These are phyloP conservation scores for Cladosporium sp. DNA, from an alignment of 2,329 filamentous ascomycete species.

Conservation along the genomic window DNA sequence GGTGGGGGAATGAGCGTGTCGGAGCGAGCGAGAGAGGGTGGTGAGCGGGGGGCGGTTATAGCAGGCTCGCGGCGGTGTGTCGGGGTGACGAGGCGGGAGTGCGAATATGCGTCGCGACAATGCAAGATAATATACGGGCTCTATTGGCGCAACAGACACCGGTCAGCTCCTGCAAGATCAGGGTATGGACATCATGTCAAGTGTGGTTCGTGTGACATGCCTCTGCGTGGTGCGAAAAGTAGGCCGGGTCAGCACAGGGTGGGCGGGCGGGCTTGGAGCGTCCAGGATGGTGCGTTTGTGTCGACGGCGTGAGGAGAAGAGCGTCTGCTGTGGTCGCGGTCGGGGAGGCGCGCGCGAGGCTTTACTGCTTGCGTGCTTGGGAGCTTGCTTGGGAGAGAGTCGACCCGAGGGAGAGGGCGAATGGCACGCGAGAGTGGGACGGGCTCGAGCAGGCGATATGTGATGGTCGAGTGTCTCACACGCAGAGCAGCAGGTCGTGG, in stretches of 20 bases:
- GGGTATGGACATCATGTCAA: slow-evolving; percentile 18
- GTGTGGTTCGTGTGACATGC: slow-evolving; percentile 19
- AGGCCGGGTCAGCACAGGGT: slow-evolving; percentile 15
- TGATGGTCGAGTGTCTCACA: not conserved
- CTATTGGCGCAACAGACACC: slow-evolving; percentile 16
- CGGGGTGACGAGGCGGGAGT: slow-evolving; percentile 4
- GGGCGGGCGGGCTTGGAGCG: not conserved
- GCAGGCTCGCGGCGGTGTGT: slow-evolving; percentile 10
- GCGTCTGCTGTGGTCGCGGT: not conserved
- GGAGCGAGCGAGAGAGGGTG: not conserved
- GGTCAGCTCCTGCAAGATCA: slow-evolving; percentile 19
- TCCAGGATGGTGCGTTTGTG: not conserved
- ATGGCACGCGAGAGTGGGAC: slow-evolving; percentile 14
- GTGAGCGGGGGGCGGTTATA: slow-evolving; percentile 1
- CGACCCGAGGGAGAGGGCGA: slow-evolving; percentile 2
- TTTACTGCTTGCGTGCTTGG: not conserved
- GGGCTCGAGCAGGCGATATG: slow-evolving; percentile 12
- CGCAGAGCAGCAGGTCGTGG: slow-evolving; percentile 2
- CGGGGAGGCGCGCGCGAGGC: slow-evolving; percentile 6
- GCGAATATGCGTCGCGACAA: slow-evolving; percentile 18
- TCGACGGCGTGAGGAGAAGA: not conserved
- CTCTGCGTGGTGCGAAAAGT: slow-evolving; percentile 10
- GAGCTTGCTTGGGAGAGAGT: not conserved
- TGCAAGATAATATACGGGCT: slow-evolving; percentile 14
- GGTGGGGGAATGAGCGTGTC: not conserved